phyloP scores from a whole-genome alignment of 2,329 filamentous ascomycete genomes.

The Penicillium sclerotigenum region DNA sequence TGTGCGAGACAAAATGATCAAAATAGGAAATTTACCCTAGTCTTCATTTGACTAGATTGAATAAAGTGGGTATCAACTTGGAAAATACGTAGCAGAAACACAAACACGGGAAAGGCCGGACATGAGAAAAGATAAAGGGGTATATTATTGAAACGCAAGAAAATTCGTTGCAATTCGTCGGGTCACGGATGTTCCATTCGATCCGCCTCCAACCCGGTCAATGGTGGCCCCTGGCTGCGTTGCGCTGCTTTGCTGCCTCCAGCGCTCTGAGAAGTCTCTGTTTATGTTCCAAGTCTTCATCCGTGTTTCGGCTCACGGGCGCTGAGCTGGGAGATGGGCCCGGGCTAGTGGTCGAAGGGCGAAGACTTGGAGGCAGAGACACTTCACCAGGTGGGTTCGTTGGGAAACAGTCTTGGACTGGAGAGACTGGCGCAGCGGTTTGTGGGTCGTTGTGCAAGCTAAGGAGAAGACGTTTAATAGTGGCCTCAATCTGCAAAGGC shows the following conservation, averaged over 20 bases:
- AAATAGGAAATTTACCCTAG: constrained; percentile 4
- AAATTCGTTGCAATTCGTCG: constrained; percentile 25
- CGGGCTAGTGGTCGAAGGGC: constrained; percentile 25
- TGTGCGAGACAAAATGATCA: background rate
- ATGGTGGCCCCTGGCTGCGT: constrained; percentile 38
- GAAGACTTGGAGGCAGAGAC: constrained; percentile 24
- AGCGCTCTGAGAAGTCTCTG: constrained; percentile 50
- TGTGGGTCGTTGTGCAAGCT: constrained; percentile 33
- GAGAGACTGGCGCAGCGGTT: constrained; percentile 10
- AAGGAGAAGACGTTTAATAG: constrained; percentile 40
- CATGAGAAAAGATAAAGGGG: background rate
- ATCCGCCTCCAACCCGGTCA: constrained; percentile 1
- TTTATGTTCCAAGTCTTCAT: constrained; percentile 44
- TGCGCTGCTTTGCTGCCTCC: constrained; percentile 54
- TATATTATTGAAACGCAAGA: constrained; percentile 13
- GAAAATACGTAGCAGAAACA: background rate
- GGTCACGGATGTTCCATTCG: constrained; percentile 10
- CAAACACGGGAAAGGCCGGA: background rate
- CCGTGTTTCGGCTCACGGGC: constrained; percentile 6
- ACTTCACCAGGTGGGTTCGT: constrained; percentile 14
- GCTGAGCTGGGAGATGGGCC: constrained; percentile 6
- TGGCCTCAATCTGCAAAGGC: constrained; percentile 36
- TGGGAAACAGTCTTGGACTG: constrained; percentile 11
- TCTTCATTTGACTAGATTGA: constrained; percentile 7
- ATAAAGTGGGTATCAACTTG: constrained; percentile 10